Base-by-base conservation (phyloP, 805 yeast species). In the Zygoascus biomembranicola region DNA sequence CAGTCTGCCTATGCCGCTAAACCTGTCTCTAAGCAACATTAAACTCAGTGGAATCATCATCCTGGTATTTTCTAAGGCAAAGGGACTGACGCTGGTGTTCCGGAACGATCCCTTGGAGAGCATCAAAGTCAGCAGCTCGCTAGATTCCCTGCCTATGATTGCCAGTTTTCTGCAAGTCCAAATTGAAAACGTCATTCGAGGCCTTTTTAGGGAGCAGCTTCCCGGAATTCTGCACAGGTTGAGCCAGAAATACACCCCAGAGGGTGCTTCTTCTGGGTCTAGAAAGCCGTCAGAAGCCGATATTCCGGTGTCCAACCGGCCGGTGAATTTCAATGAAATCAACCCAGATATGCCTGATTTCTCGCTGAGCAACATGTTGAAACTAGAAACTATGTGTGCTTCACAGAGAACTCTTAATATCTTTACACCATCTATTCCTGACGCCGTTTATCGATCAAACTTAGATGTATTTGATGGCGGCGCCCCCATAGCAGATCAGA, bases 91-190 rank as follows among this genome's bases (percentile, higher is more conserved):
- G 0, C 72, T 89, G 43, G 96, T 89, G 32, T 89, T 89, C 70
- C 78, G 90, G 61, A 89, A 89, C 67, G 96, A 89, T 67, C 96
- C 96, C 0, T 73, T 89, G 53, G 95, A 88, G 60, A 78, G 83
- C 19, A 88, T 89, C 57, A 82, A 81, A 61, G 95, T 89, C 13
- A 80, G 83, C 57, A 86, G 95, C 5, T 84, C 95, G n/a, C 89
- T 89, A 68, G 95, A 89, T 69, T 80, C 82, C 43, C 85, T 89
- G 45, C 85, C 85, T 50, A 90, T 90, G 0, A 79, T 89, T 61
- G 94, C 95, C n/a, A 78, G 81, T 55, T 86, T 87, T 60, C 69
- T 89, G 57, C 96, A 89, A 64, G 78, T 79, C 47, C 94, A 88
- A 65, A 89, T 89, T 55, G 96, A 89, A 65, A 77, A 74, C 52